Conservation (phyloP, 2,329 filamentous ascomycete genomes). For the Didymella pinodella region DNA sequence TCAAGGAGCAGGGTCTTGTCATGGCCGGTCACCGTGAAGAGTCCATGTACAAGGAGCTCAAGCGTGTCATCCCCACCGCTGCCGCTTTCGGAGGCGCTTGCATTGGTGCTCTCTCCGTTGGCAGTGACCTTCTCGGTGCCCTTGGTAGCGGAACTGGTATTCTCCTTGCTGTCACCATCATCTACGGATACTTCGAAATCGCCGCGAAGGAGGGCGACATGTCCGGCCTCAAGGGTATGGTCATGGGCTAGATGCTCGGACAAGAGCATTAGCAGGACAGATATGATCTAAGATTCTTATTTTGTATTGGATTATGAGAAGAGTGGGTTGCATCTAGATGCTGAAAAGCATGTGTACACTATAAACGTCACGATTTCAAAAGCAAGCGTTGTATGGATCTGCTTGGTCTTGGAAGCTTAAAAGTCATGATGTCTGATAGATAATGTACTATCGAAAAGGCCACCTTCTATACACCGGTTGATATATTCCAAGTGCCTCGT, state of each 20-base stretch:
- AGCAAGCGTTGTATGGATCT: slow-evolving; percentile 15
- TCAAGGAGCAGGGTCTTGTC: slow-evolving; percentile 99
- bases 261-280: slow-evolving; percentile 1
- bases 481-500: background rate
- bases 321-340: slow-evolving; percentile 19
- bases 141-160: slow-evolving; percentile 98
- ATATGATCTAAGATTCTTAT: slow-evolving; percentile 15
- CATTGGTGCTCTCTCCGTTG: slow-evolving; percentile 96
- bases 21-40: slow-evolving; percentile 99
- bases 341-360: slow-evolving; percentile 25
- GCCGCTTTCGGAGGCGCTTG: slow-evolving; percentile 98
- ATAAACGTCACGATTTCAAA: slow-evolving; percentile 22
- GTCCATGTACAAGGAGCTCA: slow-evolving; percentile 99
- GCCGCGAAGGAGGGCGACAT: slow-evolving; percentile 98
- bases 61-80: slow-evolving; percentile 98
- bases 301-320: slow-evolving; percentile 19
- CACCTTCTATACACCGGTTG: background rate
- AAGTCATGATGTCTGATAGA: slow-evolving; percentile 23
- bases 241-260: slow-evolving; percentile 57
- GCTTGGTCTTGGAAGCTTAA: slow-evolving; percentile 15
- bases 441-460: slow-evolving; percentile 22
- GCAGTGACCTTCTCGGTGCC: slow-evolving; percentile 93
- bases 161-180: slow-evolving; percentile 98
- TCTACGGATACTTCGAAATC: slow-evolving; percentile 99
- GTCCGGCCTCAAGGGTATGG: slow-evolving; percentile 74